These are phyloP conservation scores for Colletotrichum sp. DNA, from an alignment of 2,329 filamentous ascomycete species.

Conservation along the genomic window DNA sequence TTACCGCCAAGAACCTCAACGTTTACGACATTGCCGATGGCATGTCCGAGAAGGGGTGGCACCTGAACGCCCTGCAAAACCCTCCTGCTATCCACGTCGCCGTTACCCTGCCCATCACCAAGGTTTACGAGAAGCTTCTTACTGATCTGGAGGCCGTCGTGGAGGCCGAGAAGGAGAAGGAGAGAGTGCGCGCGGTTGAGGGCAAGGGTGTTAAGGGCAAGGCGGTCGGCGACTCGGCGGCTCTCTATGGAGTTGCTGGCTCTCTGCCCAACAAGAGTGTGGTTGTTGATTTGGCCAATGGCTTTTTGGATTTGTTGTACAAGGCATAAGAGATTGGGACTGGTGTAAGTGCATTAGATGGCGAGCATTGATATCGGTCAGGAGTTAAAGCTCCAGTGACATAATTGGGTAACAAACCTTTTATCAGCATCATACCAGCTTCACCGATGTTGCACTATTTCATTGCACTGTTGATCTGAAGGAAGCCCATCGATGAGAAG, in stretches of 20 bases:
- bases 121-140: constrained; percentile 80
- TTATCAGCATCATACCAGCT: not conserved
- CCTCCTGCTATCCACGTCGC: constrained; percentile 94
- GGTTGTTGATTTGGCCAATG: constrained; percentile 85
- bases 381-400: not conserved
- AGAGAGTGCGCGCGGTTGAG: constrained; percentile 72
- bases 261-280: constrained; percentile 95
- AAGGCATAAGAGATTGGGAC: constrained; percentile 65
- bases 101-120: constrained; percentile 85
- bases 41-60: constrained; percentile 87
- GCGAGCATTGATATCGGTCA: constrained; percentile 9
- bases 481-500: not conserved
- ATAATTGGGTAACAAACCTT: constrained; percentile 1
- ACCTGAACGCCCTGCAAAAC: constrained; percentile 91
- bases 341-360: constrained; percentile 12
- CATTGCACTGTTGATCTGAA: not conserved
- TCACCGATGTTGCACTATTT: not conserved
- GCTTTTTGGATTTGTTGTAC: constrained; percentile 92
- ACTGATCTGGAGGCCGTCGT: constrained; percentile 71
- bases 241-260: constrained; percentile 93
- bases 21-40: constrained; percentile 94
- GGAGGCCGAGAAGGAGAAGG: constrained; percentile 80
- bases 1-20: constrained; percentile 81
- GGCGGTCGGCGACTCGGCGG: constrained; percentile 79
- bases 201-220: constrained; percentile 69